These are phyloP conservation scores for Tubosaeta sp. DNA, from an alignment of 768 basidiomycete species.

Conservation along the genomic window DNA sequence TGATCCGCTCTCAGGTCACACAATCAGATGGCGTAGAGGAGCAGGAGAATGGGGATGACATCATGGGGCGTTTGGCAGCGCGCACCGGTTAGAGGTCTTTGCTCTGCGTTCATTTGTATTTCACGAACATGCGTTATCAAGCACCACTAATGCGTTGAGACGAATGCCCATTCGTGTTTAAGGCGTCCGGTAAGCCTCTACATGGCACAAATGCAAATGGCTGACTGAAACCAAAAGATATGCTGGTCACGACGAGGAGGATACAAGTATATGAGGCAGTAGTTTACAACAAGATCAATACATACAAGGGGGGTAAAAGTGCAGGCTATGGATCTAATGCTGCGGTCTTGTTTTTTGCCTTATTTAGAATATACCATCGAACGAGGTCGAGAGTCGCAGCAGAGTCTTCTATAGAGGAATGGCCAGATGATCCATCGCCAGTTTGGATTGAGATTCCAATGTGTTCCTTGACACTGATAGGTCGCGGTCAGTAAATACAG, in stretches of 20 bases:
- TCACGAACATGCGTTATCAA: constrained; percentile 19
- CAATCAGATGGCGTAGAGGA: constrained; percentile 83
- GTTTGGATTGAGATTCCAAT: constrained; percentile 80
- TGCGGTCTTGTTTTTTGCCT: constrained; percentile 33
- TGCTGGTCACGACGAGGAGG: not conserved
- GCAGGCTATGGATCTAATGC: constrained; percentile 12
- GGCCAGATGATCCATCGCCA: constrained; percentile 69
- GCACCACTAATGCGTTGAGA: constrained; percentile 29
- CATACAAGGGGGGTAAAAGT: not conserved
- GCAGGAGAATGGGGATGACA: constrained; percentile 80
- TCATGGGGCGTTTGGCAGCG: constrained; percentile 71
- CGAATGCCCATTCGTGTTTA: not conserved
- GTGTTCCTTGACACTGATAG: constrained; percentile 69
- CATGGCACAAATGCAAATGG: not conserved
- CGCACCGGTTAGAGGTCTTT: constrained; percentile 54
- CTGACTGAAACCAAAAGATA: not conserved
- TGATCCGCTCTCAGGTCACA: constrained; percentile 52
- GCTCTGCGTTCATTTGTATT: not conserved
- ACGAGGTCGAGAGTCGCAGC: constrained; percentile 85
- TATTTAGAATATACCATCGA: constrained; percentile 73
- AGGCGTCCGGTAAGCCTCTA: not conserved
- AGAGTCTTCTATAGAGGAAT: constrained; percentile 90
- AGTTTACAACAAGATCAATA: constrained; percentile 1
- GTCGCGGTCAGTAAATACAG: constrained; percentile 6
- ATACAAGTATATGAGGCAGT: not conserved